Evolutionary conservation across 1,139 yeast genomes (phyloP), one percentile per base, ranked within the genome.

Genomic region (Saccharomyces hybrid): DNA sequence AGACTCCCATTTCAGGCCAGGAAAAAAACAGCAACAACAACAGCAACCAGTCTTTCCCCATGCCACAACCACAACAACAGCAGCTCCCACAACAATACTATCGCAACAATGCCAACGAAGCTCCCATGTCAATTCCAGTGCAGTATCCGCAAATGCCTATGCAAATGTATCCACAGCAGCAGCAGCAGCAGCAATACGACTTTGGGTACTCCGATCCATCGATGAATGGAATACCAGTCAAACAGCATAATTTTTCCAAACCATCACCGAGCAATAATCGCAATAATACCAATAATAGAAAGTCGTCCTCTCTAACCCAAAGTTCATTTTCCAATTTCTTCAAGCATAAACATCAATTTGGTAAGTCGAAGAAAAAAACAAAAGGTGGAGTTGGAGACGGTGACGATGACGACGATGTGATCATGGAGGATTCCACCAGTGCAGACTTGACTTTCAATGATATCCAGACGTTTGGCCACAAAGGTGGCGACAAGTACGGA

Each of bases 391-490:
- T 3, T 19, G 56, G 52, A 61, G 62, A 58, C 26, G 64, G 60
- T 14, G 66, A 64, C 13, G 86, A 81, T 55, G 87, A 78, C 9
- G 86, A 81, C 23, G 73, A 70, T 2, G 81, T 82, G 5, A 75
- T 78, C 9, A 77, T 78, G 52, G 77, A 78, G 47, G 75, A 73
- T 27, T 75, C 76, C 11, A 69, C 70, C 28, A 74, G 77, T 2
- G 70, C 72, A 2, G 71, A 74, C 46, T 75, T 85, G 57, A 79
- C 88, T 0, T 82, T 84, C 60, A 81, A 81, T 58, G 91, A 86
- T 62, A 74, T 86, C 11, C 72, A 81, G 32, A 84, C 83, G 55
- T 71, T 83, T 2, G 74, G 86, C 54, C 87, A 83, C 60, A 75
- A 83, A 47, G 89, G 88, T 3, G 81, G 81, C 47, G 70, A 69